Evolutionary conservation across 176 grass and related monocot species (phyloP), one percentile per base, ranked within the genome.

Genomic region (Carex kokanica): DNA sequence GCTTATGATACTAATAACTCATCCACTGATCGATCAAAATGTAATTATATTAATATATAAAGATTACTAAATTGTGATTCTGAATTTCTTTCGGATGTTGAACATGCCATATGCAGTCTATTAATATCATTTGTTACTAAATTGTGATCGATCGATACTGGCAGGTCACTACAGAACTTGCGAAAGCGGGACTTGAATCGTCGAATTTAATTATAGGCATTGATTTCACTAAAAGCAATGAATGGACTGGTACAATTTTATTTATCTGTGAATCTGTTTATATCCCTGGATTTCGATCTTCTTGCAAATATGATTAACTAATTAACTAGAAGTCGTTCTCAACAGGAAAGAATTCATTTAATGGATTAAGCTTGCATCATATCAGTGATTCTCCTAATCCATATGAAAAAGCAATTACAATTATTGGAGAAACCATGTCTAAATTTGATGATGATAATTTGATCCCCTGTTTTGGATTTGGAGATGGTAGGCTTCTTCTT

Each of bases 221-320:
- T 83, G 95, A 98, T 93, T 98, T 98, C 84, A 98, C 95, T 62
- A 98, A 98, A 81, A 98, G 95, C 79, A 98, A 98, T 1, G 95
- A 98, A 57, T 98, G 95, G 95, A 94, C 92, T 88, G 95, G 95
- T 90, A 73, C 1, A 5, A 49, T 12, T 49, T 6, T 16, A 36
- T 52, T 21, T 31, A 59, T 60, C 20, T 18, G 7, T 40, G 8
- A 18, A 36, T 79, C 29, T 83, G 18, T 27, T 55, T 78, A 83
- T 27, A 49, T 8, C n/a, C 32, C 4, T 38, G 36, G 36, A 13
- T 40, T 14, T 20, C 2, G 0, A 40, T 13, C 43, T 80, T 38
- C 8, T 23, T 38, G 10, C 31, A 47, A 47, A 47, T 47, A 80
- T 10, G 20, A 60, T 61, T 80, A 16, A 60, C 3, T 20, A 12